Evolutionary conservation across 495 filamentous ascomycete species (phyloP).

Genomic region (Daldinia decipiens): DNA sequence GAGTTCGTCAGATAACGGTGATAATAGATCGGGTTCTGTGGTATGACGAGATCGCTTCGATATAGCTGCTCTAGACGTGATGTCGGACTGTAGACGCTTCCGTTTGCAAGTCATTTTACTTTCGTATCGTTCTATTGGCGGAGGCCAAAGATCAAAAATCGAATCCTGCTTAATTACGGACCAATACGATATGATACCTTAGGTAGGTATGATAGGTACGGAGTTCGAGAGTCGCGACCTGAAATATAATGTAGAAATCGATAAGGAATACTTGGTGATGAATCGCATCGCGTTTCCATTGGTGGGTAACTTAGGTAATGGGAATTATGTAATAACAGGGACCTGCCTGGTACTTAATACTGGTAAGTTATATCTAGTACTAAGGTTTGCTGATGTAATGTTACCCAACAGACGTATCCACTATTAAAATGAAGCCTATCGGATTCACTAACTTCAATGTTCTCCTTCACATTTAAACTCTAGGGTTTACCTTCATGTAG

Average conservation of each 20-base stretch:
- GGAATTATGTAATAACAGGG: too few relatives aligned
- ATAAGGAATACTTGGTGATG: background rate
- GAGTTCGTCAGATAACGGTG: conserved; percentile 85
- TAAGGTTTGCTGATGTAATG: too few relatives aligned
- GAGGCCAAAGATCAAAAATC: background rate
- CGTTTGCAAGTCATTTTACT: conserved; percentile 42
- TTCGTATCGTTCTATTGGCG: background rate
- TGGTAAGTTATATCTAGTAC: too few relatives aligned
- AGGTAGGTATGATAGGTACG: too few relatives aligned
- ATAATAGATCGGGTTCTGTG: conserved; percentile 52
- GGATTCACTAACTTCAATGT: background rate
- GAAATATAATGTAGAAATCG: background rate
- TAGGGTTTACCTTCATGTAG: too few relatives aligned
- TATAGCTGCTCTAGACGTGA: conserved; percentile 29
- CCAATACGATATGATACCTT: background rate
- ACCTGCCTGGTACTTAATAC: too few relatives aligned
- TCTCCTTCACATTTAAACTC: too few relatives aligned
- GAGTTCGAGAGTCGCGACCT: background rate
- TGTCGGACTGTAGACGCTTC: conserved; percentile 37
- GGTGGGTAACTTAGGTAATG: too few relatives aligned
- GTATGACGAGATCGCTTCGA: conserved; percentile 43
- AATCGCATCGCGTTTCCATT: too few relatives aligned
- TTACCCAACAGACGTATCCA: background rate
- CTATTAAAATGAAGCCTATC: background rate
- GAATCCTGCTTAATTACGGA: background rate